Base-by-base conservation (phyloP, 1,139 yeast genomes). In the Saccharomyces hybrid region DNA sequence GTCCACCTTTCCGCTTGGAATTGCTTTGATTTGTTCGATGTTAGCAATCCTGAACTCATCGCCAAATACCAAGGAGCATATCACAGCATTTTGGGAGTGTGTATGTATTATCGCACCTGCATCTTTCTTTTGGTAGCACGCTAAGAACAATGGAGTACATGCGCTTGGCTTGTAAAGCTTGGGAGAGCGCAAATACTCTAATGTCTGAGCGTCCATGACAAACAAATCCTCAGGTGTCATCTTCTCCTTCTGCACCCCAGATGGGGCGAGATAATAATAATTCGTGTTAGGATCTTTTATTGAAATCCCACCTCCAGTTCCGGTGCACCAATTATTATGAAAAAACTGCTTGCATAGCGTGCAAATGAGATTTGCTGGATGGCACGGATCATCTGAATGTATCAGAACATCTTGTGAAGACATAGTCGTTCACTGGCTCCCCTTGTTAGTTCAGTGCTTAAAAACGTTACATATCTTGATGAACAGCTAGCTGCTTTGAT, bases 41-140 rank as follows among this genome's bases (percentile, higher is more conserved):
- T 87, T 82, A 55, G 88, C 77, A 57, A 93, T 90, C 51, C 77
- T 76, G 70, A 90, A 90, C 67, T 81, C 91, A 56, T 81, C 76
- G 55, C 81, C 84, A 70, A 79, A 88, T 26, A 90, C 69, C 60
- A 88, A 70, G 0, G 96, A 83, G 50, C 83, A 81, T 83, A 91
- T 76, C 1, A 91, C 96, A 0, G 98, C 96, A 55, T 77, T 78
- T 65, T 86, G 95, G 0, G 97, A 90, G 68, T 91, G 98, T 0
- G 98, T 91, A 70, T 91, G 98, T 58, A 91, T 90, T 69, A 96
- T 88, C 0, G 97, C 96, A 9, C 96, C 96, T 0, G 96, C 95
- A 56, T 80, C 78, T 61, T 93, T 76, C 72, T 80, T 69, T 38
- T 76, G 80, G 71, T 85, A 90, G 53, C 93, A 84, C 52, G 91